Evolutionary conservation across 2,329 filamentous ascomycete species (phyloP), one percentile per base, ranked within the genome.

Genomic region (Colletotrichum endophyticum): DNA sequence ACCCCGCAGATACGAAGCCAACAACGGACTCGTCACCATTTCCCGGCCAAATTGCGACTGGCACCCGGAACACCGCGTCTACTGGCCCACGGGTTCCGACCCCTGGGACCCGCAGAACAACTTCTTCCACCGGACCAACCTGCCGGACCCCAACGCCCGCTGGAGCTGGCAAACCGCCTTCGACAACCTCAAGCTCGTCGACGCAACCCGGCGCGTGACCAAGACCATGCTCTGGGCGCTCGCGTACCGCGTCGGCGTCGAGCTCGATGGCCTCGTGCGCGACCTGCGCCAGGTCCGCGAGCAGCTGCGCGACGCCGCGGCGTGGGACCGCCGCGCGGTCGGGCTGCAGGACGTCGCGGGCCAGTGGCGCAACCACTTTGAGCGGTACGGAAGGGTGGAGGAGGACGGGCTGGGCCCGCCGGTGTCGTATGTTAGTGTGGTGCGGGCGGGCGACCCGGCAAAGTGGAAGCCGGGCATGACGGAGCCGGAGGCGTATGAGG

Each of bases 171-270:
- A 79, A 44, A 57, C 59, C 6, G 53, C 82, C 9, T 78, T 81
- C 9, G 27, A 61, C 25, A 72, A 77, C 79, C 13, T 81, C 80
- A 71, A 81, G 56, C 66, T 82, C 27, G 69, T 76, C 56, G 59
- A 77, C 70, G 25, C 44, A 3, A 66, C 28, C 5, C 57, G 80
- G 8, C 74, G 56, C 8, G 80, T 66, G 22, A 77, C 71, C 8
- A 77, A 77, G 56, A 34, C 81, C 32, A 83, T 83, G 75, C 80
- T 84, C 72, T 81, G 82, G 68, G 81, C 84, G 28, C 79, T 87
- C 25, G 85, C 83, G 27, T 87, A 82, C 76, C 85, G 87, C 53
- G 82, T 88, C 73, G 87, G 87, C 30, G 78, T 79, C 61, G 86
- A 85, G 6, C 77, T 84, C 27, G 70, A 59, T 6, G 61, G 73